Evolutionary conservation across 2,329 filamentous ascomycete species (phyloP).

Genomic region (Rutstroemia sp.): DNA sequence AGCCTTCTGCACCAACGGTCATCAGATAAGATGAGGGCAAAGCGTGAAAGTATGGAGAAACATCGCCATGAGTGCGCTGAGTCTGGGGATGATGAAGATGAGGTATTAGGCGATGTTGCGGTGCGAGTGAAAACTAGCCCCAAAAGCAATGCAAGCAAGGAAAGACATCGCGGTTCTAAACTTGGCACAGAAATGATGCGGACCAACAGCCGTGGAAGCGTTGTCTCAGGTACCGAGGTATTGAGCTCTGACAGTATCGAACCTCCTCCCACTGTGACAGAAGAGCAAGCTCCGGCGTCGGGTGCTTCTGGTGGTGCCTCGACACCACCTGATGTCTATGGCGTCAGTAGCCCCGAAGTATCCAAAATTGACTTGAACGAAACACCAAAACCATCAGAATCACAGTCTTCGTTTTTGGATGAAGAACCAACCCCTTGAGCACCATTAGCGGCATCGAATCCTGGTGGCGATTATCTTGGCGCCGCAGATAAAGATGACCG

Average conservation of each 20-base stretch:
- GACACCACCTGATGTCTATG: neutral
- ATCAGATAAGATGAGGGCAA: conserved; percentile 65
- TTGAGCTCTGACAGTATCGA: conserved; percentile 11
- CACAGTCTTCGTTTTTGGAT: neutral
- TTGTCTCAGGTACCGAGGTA: conserved; percentile 31
- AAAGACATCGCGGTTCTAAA: conserved; percentile 68
- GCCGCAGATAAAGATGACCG: neutral
- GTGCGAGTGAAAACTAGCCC: conserved; percentile 32
- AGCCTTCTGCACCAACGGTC: conserved; percentile 52
- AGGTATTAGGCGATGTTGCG: conserved; percentile 64
- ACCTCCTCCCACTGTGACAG: conserved; percentile 23
- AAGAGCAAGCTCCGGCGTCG: conserved; percentile 16
- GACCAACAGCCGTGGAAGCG: conserved; percentile 86
- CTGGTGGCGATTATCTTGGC: neutral
- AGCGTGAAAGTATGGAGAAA: conserved; percentile 68
- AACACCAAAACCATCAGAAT: neutral
- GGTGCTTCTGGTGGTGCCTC: conserved; percentile 9
- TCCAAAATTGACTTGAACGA: neutral
- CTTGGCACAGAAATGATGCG: conserved; percentile 97
- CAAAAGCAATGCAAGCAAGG: conserved; percentile 42
- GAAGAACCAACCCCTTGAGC: neutral
- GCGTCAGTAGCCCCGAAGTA: neutral
- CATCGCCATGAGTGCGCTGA: conserved; percentile 68
- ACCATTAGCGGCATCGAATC: neutral
- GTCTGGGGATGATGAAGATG: conserved; percentile 91